These are phyloP conservation scores for Mycena leptocephala DNA, from an alignment of 768 basidiomycete species.

Conservation along the genomic window DNA sequence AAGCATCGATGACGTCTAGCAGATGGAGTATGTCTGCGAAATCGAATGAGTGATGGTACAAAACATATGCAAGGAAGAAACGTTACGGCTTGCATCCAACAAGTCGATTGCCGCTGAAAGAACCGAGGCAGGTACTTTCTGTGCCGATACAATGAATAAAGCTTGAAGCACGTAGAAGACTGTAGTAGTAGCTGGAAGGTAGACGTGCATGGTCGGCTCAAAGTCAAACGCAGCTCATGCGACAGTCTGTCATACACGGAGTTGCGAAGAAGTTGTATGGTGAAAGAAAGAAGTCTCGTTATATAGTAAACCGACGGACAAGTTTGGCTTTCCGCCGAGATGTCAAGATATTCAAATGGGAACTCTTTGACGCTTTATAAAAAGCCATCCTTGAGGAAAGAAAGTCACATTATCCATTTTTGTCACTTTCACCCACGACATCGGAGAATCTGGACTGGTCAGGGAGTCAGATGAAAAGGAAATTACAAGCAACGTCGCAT, in stretches of 20 bases:
- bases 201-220: background rate
- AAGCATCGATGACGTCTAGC: slow-evolving; percentile 40
- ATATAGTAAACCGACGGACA: too few relatives aligned
- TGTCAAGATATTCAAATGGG: too few relatives aligned
- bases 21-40: slow-evolving; percentile 39
- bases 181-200: background rate
- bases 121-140: slow-evolving; percentile 1
- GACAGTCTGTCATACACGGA: background rate
- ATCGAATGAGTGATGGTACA: too few relatives aligned
- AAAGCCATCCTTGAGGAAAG: too few relatives aligned
- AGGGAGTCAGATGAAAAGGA: too few relatives aligned
- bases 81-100: slow-evolving; percentile 37
- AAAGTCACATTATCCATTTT: too few relatives aligned
- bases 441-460: too few relatives aligned
- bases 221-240: background rate
- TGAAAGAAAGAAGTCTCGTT: too few relatives aligned
- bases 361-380: background rate
- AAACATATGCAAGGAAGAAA: background rate
- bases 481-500: too few relatives aligned
- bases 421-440: too few relatives aligned
- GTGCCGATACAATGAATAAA: background rate
- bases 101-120: slow-evolving; percentile 32
- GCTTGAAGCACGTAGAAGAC: background rate
- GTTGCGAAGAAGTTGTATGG: too few relatives aligned
- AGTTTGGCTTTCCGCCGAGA: too few relatives aligned